Evolutionary conservation across 768 basidiomycete species (phyloP).

Genomic region (Phlebiopsis gigantea): DNA sequence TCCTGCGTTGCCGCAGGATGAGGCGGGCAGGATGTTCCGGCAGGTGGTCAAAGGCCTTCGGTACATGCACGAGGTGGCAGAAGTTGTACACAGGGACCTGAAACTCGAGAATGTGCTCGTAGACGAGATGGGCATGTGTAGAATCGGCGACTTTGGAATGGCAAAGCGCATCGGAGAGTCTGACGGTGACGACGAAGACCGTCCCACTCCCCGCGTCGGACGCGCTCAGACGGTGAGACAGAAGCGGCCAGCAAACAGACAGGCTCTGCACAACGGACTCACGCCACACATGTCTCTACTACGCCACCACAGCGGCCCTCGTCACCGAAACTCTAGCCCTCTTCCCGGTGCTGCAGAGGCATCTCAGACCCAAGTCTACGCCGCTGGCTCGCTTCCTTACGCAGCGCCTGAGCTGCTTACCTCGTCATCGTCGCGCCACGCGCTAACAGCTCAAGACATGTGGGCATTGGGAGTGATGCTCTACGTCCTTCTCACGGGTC

Average conservation of each 20-base stretch:
- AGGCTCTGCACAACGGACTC: slow-evolving; percentile 12
- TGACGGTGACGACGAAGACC: slow-evolving; percentile 28
- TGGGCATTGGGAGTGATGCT: slow-evolving; percentile 95
- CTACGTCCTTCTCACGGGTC: slow-evolving; percentile 77
- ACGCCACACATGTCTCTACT: slow-evolving; percentile 30
- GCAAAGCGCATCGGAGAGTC: slow-evolving; percentile 55
- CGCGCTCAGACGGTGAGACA: slow-evolving; percentile 4
- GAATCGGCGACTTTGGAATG: slow-evolving; percentile 83
- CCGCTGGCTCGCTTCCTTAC: slow-evolving; percentile 86
- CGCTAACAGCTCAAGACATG: slow-evolving; percentile 81
- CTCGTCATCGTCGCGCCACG: slow-evolving; percentile 30
- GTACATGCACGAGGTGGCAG: slow-evolving; percentile 75
- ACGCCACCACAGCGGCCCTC: slow-evolving; percentile 37
- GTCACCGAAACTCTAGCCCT: slow-evolving; percentile 45
- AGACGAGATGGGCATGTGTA: slow-evolving; percentile 83
- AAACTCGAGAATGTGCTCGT: slow-evolving; percentile 97
- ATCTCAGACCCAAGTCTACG: slow-evolving; percentile 28
- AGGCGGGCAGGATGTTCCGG: slow-evolving; percentile 79
- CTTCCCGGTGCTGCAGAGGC: slow-evolving; percentile 23
- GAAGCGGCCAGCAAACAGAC: slow-evolving; percentile 20
- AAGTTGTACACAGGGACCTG: slow-evolving; percentile 87
- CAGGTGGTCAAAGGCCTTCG: slow-evolving; percentile 80
- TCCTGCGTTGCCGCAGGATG: slow-evolving; percentile 69
- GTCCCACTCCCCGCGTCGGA: background rate
- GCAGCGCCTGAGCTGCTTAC: slow-evolving; percentile 84